Base-by-base conservation (phyloP, 768 basidiomycete genomes). In the Gautieria morchelliformis region DNA sequence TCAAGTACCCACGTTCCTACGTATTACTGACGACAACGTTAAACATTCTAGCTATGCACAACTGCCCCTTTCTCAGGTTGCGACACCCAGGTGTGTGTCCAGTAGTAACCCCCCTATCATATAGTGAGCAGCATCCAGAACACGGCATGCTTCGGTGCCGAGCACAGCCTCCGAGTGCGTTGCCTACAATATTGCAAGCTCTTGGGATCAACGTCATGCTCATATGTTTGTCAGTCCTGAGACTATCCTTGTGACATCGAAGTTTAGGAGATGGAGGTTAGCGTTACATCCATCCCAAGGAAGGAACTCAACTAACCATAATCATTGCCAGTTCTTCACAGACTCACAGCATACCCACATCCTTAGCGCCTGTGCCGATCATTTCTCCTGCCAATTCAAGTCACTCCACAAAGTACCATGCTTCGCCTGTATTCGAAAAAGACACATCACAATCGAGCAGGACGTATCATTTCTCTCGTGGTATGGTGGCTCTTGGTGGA, bases 351-450 rank as follows among this genome's bases (percentile, higher is more conserved):
- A 35, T 19, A 4, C 19, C 22, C 20, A 27, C 56, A 3, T 12
- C 20, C 6, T 9, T 47, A 10, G 45, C 45, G 19, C 30, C 40
- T 44, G 53, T 24, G 8, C 53, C 41, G n/a, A 45, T 32, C 17
- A 44, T 44, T 15, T 30, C 53, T 33, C 53, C n/a, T 6, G 30
- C 53, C 10, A 32, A 55, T 55, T 55, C 53, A n/a, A 46, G 53
- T 17, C 53, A 44, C 12, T 55, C 53, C 20, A 27, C 53, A 4
- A 55, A 15, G 5, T 57, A 46, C 47, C 56, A 57, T 14, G 37
- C 53, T 11, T 57, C 56, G 14, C 56, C 56, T 48, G 46, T 37
- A 32, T 42, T 19, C 35, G 30, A 37, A 33, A 0, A 9, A 6
- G 46, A 39, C 30, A 22, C n/a, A 19, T 27, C 24, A 6, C 30